Evolutionary conservation across 768 basidiomycete genomes (phyloP).

Genomic region (Lentinula sp.): DNA sequence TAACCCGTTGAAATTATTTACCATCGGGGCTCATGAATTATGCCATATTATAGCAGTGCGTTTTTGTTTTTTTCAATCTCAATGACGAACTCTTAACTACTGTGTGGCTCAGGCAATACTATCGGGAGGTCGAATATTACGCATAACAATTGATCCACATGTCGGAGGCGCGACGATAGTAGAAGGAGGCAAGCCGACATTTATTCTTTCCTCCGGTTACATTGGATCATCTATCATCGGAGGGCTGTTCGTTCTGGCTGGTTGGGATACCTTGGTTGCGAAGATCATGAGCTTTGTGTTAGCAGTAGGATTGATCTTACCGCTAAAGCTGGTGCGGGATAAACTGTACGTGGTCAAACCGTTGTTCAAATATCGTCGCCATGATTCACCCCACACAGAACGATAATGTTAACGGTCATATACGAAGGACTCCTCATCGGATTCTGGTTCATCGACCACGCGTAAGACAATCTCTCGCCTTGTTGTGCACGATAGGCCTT

Average conservation of each 20-base stretch:
- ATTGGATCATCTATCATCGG: constrained; percentile 79
- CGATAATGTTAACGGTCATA: constrained; percentile 72
- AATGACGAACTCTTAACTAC: not conserved
- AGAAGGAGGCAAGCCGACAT: constrained; percentile 66
- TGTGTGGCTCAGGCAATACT: constrained; percentile 55
- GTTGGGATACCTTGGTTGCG: constrained; percentile 84
- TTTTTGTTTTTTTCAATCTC: constrained; percentile 8
- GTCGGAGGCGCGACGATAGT: constrained; percentile 73
- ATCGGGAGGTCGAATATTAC: constrained; percentile 71
- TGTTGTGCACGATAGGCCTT: not conserved
- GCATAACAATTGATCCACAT: constrained; percentile 81
- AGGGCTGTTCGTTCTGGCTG: constrained; percentile 75
- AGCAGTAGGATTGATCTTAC: constrained; percentile 80
- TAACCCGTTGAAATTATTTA: constrained; percentile 80
- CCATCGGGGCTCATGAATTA: constrained; percentile 86
- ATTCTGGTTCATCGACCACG: constrained; percentile 95
- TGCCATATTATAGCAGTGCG: constrained; percentile 76
- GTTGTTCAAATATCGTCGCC: not conserved
- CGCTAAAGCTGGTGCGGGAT: constrained; percentile 80
- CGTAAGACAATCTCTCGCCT: constrained; percentile 37
- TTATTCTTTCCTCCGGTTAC: constrained; percentile 77
- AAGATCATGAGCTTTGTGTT: constrained; percentile 92
- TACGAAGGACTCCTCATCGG: constrained; percentile 87
- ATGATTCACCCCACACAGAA: constrained; percentile 39
- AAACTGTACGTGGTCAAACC: constrained; percentile 60